Percentiles rank a stretch among this genome's conserved stretches.
phyloP scores from a whole-genome alignment of 2,329 filamentous ascomycete species.

The Penicillium decumbens region DNA sequence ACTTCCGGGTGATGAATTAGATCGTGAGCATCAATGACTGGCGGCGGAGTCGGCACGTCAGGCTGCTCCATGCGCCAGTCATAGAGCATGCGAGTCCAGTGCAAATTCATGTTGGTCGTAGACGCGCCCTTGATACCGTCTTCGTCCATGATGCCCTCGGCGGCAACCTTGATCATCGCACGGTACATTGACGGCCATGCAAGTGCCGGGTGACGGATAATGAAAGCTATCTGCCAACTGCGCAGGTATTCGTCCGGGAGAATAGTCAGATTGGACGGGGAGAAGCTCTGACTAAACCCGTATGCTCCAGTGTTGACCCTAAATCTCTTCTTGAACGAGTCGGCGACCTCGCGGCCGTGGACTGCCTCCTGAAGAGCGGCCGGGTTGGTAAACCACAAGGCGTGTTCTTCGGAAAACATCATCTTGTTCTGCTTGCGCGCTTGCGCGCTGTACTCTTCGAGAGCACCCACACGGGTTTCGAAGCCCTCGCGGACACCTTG shows the following conservation, averaged over 20 bases:
- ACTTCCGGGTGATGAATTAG: constrained; percentile 33
- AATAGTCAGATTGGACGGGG: constrained; percentile 31
- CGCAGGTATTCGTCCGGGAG: constrained; percentile 36
- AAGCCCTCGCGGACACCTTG: constrained; percentile 19
- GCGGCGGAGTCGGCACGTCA: constrained; percentile 18
- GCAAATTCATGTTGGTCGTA: constrained; percentile 26
- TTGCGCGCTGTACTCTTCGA: constrained; percentile 22
- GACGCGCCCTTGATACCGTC: constrained; percentile 15
- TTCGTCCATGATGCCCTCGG: constrained; percentile 12
- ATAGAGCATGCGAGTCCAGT: constrained; percentile 33
- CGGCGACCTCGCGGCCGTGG: constrained; percentile 4
- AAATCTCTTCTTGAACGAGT: constrained; percentile 10
- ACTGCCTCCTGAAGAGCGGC: constrained; percentile 15
- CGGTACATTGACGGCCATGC: constrained; percentile 39
- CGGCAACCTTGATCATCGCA: constrained; percentile 21
- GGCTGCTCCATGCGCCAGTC: constrained; percentile 32
- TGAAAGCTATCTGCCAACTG: constrained; percentile 32
- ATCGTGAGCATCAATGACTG: constrained; percentile 39
- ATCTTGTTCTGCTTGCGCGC: constrained; percentile 26
- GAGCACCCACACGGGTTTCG: constrained; percentile 25
- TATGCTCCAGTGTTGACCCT: constrained; percentile 15
- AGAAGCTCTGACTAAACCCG: constrained; percentile 17
- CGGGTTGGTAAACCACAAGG: constrained; percentile 27
- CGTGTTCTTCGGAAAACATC: constrained; percentile 38
- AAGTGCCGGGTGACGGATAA: constrained; percentile 41